Evolutionary conservation across 1,139 yeast genomes (phyloP).

Genomic region (Blastobotrys illinoisensis): DNA sequence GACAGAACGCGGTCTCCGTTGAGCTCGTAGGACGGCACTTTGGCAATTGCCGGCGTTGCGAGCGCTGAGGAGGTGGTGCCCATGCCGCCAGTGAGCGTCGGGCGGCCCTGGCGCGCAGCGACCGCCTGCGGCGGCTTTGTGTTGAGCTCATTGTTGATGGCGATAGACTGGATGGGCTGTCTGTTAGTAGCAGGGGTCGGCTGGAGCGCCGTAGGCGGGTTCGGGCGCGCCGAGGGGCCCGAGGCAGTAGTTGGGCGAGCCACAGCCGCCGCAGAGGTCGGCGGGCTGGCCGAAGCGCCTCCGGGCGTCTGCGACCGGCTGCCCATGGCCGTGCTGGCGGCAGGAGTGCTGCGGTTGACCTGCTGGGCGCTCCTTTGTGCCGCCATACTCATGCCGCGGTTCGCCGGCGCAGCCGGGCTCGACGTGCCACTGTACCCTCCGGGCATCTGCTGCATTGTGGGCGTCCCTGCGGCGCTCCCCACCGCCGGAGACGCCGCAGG

Average conservation of each 20-base stretch:
- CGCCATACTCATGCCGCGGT: not conserved
- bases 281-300: not conserved
- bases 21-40: slow-evolving; percentile 76
- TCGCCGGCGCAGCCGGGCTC: slow-evolving; percentile 10
- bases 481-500: not conserved
- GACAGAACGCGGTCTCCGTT: slow-evolving; percentile 77
- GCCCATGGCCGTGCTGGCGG: slow-evolving; percentile 11
- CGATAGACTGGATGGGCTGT: slow-evolving; percentile 49
- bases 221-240: slow-evolving; percentile 30
- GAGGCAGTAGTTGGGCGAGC: slow-evolving; percentile 13
- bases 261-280: slow-evolving; percentile 13
- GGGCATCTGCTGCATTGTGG: slow-evolving; percentile 7
- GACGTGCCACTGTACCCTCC: slow-evolving; percentile 4
- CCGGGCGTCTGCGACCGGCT: not conserved
- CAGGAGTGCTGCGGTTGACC: slow-evolving; percentile 8
- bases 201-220: slow-evolving; percentile 19
- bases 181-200: slow-evolving; percentile 34
- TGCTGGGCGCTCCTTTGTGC: slow-evolving; percentile 16
- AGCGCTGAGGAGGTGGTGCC: slow-evolving; percentile 61
- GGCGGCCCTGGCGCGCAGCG: slow-evolving; percentile 59
- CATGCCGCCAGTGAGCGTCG: slow-evolving; percentile 82
- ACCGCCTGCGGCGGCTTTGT: slow-evolving; percentile 62
- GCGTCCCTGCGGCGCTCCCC: not conserved
- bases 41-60: slow-evolving; percentile 70
- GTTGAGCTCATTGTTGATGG: slow-evolving; percentile 63